A percentile compares a stretch with the other conserved stretches of the same genome.
phyloP scores from a whole-genome alignment of 768 basidiomycete species.

The Hirschioporus abietinus region DNA sequence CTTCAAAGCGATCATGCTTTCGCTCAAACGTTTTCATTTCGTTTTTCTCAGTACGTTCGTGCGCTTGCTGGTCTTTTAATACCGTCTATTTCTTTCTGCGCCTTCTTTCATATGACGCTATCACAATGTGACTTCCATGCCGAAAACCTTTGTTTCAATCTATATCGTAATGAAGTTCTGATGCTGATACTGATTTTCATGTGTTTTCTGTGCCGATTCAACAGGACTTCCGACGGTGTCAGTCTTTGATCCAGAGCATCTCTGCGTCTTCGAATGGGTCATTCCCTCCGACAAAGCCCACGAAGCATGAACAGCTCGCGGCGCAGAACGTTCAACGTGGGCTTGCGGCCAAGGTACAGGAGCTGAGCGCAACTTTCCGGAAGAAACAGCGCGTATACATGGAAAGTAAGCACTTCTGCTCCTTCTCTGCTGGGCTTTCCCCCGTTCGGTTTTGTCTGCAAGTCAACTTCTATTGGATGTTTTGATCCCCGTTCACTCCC shows the following conservation, averaged over 20 bases:
- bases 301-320: constrained; percentile 52
- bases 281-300: constrained; percentile 54
- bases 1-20: not conserved
- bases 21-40: not conserved
- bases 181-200: not conserved
- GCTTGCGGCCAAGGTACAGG: constrained; percentile 94
- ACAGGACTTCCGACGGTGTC: constrained; percentile 59
- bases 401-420: constrained; percentile 68
- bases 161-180: too few species aligned
- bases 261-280: constrained; percentile 48
- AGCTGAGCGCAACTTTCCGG: constrained; percentile 84
- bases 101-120: not conserved
- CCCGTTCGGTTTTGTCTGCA: too few species aligned
- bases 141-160: too few species aligned
- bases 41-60: not conserved
- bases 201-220: constrained; percentile 4
- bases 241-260: constrained; percentile 71
- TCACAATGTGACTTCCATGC: too few species aligned
- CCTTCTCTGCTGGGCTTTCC: not conserved
- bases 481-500: not conserved
- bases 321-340: constrained; percentile 94
- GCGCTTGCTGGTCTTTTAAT: not conserved
- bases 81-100: not conserved
- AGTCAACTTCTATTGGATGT: too few species aligned
- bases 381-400: constrained; percentile 98